Evolutionary conservation across 495 filamentous ascomycete genomes (phyloP), one percentile per base, ranked within the genome.

Genomic region (Aspergillus kassunensis): DNA sequence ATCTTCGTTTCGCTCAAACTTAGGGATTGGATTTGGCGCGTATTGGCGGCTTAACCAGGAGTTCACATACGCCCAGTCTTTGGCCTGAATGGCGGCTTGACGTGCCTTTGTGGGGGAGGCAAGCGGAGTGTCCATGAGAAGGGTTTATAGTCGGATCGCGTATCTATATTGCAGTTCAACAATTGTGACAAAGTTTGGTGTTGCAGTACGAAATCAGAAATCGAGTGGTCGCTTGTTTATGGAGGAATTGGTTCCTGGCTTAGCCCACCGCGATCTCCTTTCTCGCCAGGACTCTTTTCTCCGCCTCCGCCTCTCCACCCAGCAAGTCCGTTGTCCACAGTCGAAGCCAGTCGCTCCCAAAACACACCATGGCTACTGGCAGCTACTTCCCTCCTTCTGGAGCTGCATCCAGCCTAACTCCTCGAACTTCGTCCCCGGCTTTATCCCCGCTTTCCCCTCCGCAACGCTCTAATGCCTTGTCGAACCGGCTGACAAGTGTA

Each of bases 31-130:
- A 39, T 78, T 77, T 1, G 86, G 82, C 7, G 76, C 68, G 61
- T 85, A 91, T 56, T 88, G 84, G 41, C 77, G 73, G 23, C 67
- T 62, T 3, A 97, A 81, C 90, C 91, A 97, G 67, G 74, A 70
- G 72, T 95, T 88, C 59, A 95, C 76, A 60, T 87, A 89, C 47
- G 84, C 80, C 91, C 91, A 97, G 74, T 96, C 90, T 63, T 89
- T 88, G 41, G 88, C 86, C 41, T 75, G 66, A 23, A 76, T 73
- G 43, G 73, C 74, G 42, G 70, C 72, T 50, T 74, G 72, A 16
- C 72, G 70, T 16, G 73, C 73, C 52, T 78, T 78, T 6, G 72
- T 63, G 16, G 75, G 75, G 13, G 75, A 78, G 42, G 70, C 53
- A 20, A 76, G 62, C 18, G 69, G 61, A 52, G 63, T 69, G 51